These are phyloP conservation scores for Pyricularia sp. DNA, from an alignment of 2,329 filamentous ascomycete genomes.

Conservation along the genomic window DNA sequence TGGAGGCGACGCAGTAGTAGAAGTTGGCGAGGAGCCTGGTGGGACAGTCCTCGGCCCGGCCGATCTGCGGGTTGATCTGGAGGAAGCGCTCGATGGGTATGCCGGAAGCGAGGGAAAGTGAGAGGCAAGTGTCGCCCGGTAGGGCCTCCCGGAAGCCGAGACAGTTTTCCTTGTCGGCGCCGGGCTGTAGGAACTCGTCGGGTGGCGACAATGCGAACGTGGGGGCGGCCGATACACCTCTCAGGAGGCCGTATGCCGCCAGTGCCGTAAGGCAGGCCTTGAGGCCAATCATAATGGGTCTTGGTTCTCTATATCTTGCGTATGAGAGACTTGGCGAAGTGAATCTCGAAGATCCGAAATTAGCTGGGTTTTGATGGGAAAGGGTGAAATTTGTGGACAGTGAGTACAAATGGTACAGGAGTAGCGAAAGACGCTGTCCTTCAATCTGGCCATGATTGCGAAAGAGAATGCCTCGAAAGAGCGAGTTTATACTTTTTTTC, in stretches of 20 bases:
- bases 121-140: neutral
- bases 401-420: neutral
- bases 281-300: neutral
- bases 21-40: neutral
- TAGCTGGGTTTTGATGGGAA: neutral
- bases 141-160: neutral
- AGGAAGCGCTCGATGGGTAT: neutral
- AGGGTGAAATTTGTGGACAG: neutral
- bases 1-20: constrained; percentile 1
- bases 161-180: neutral
- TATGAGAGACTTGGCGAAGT: neutral
- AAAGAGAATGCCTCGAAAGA: neutral
- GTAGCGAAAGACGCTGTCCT: neutral
- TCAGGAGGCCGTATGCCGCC: neutral
- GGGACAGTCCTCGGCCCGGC: neutral
- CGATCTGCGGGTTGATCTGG: constrained; percentile 1
- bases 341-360: neutral
- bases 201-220: neutral
- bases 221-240: neutral
- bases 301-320: neutral
- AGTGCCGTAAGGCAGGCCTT: neutral
- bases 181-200: neutral
- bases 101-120: neutral
- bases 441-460: neutral
- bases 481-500: neutral